phyloP scores from a whole-genome alignment of 2,329 filamentous ascomycete species.

The Verticillium klebahnii region DNA sequence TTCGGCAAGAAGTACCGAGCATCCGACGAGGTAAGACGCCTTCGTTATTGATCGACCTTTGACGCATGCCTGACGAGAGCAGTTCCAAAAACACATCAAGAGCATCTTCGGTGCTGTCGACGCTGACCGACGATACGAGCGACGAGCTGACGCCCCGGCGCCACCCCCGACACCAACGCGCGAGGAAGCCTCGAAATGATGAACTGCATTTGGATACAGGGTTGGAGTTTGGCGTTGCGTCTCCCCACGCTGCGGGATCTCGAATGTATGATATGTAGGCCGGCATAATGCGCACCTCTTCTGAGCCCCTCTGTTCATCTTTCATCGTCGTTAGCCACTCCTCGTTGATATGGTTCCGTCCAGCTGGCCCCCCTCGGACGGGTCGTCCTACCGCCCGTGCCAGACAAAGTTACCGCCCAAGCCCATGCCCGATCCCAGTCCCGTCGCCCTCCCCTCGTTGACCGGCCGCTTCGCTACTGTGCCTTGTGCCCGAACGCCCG shows the following conservation, averaged over 20 bases:
- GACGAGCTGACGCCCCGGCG: constrained; percentile 31
- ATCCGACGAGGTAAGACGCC: constrained; percentile 29
- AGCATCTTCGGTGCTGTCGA: constrained; percentile 35
- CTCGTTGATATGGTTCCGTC: background rate
- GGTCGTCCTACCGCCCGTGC: constrained; percentile 30
- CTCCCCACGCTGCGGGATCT: constrained; percentile 1
- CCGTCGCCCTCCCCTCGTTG: constrained; percentile 56
- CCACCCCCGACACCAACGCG: constrained; percentile 18
- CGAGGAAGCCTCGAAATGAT: constrained; percentile 9
- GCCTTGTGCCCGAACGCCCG: constrained; percentile 74
- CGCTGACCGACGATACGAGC: constrained; percentile 36
- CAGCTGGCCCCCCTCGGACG: background rate
- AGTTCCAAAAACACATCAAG: constrained; percentile 32
- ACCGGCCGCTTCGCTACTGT: constrained; percentile 74
- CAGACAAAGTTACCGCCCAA: constrained; percentile 58
- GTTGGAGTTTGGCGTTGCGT: constrained; percentile 12
- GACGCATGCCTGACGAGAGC: background rate
- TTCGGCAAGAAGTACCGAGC: constrained; percentile 38
- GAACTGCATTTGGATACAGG: constrained; percentile 2
- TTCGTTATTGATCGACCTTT: background rate
- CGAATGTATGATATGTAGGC: constrained; percentile 2
- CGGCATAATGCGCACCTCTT: constrained; percentile 2
- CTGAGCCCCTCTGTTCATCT: background rate
- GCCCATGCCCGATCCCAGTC: constrained; percentile 44
- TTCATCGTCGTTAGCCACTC: constrained; percentile 1